A percentile compares a stretch with the other conserved stretches of the same genome.
These are phyloP conservation scores for Porcisia deanei DNA, from an alignment of 208 protist genomes.

Conservation along the genomic window DNA sequence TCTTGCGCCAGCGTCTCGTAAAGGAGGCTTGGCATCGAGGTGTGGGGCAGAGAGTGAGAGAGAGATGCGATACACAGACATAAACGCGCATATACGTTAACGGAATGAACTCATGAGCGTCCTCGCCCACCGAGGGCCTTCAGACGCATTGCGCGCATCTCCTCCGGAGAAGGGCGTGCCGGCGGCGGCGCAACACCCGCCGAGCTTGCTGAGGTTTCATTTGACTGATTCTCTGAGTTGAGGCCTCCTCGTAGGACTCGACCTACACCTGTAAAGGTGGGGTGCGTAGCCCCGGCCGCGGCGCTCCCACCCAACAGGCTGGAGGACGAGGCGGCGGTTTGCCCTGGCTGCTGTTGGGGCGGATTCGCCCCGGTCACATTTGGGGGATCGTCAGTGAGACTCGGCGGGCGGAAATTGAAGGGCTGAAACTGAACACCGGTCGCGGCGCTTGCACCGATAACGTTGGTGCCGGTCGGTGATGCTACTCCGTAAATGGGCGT, in stretches of 20 bases:
- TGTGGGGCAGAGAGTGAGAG: too few species aligned
- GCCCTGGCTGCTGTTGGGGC: not conserved
- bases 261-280: slow-evolving; percentile 30
- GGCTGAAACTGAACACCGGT: slow-evolving; percentile 64
- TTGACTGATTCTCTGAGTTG: not conserved
- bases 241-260: slow-evolving; percentile 25
- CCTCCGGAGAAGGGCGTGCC: slow-evolving; percentile 26
- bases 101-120: not conserved
- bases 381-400: slow-evolving; percentile 32
- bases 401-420: slow-evolving; percentile 62
- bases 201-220: slow-evolving; percentile 18
- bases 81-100: not conserved
- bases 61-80: slow-evolving; percentile 19
- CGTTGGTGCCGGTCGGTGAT: slow-evolving; percentile 41
- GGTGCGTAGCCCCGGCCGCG: slow-evolving; percentile 2
- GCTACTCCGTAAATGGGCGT: slow-evolving; percentile 7
- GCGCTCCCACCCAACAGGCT: not conserved
- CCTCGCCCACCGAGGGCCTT: slow-evolving; percentile 11
- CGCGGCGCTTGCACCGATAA: slow-evolving; percentile 50
- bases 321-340: not conserved
- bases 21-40: too few species aligned
- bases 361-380: not conserved
- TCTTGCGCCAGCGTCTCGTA: not conserved
- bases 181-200: not conserved
- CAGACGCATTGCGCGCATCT: slow-evolving; percentile 17